Evolutionary conservation across 1,284 basidiomycete genomes (phyloP), one percentile per base, ranked within the genome.

Genomic region (Kwoniella shivajii): DNA sequence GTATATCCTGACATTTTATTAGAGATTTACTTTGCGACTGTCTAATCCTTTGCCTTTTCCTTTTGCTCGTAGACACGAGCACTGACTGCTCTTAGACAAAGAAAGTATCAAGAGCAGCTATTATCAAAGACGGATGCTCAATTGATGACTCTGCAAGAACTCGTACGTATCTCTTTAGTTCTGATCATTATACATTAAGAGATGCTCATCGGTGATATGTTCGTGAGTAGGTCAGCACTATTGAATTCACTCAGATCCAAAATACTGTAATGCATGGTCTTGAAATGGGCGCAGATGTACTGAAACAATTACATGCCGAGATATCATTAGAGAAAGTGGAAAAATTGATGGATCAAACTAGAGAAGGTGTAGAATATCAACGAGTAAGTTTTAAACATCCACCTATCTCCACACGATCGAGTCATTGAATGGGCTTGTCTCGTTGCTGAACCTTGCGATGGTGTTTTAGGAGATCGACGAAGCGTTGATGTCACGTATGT

Each of bases 191-290:
- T 49, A 13, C 30, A 37, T 47, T 9, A n/a, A n/a, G n/a, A n/a
- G 34, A 20, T 36, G 20, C 22, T 26, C 22, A 37, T 5, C 11
- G 11, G 30, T 37, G 39, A 38, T 10, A 46, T 34, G n/a, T 30
- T 16, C 22, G 27, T 43, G 33, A 31, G 26, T 26, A 96, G 93
- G 92, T 96, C 5, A 89, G 90, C 7, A 90, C 88, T 0, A 97
- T 99, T 71, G 95, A 99, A 75, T 98, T 96, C 80, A 92, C 95
- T 0, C 83, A 95, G 56, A 87, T 99, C 41, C 90, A 99, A 77
- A 87, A 91, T 41, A 91, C 92, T 4, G 90, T 99, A 16, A 74
- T 98, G 45, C 90, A 92, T 76, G 95, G 95, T 7, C 78, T 99
- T 39, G 85, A 92, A 75, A 91, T 95, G 78, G 95, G 95, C 2